Evolutionary conservation across 306 rosid species (phyloP), one percentile per base, ranked within the genome.

Genomic region (Ziziphus jujuba): DNA sequence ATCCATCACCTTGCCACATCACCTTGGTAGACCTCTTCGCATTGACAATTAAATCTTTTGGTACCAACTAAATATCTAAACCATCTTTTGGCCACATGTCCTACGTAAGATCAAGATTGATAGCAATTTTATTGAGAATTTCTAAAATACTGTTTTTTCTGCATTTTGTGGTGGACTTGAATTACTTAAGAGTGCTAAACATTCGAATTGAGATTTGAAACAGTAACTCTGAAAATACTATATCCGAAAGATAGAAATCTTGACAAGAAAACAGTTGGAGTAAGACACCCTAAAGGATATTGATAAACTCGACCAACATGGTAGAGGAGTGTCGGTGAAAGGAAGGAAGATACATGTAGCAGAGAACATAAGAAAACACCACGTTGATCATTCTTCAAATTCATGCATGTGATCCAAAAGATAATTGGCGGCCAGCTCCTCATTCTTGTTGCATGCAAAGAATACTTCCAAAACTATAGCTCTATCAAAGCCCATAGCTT

Each of bases 391-490:
- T 59, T 87, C 89, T 33, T 83, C 91, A 58, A 87, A 89, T 56
- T 89, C 96, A 50, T 89, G 80, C 77, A 79, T 77, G 77, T 89
- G 96, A 73, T 89, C 96, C 74, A 87, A 76, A 11, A 89, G 91
- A 69, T 89, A 89, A 80, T 89, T 89, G 55, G 96, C 93, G 3
- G 96, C 96, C 72, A 87, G 75, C 61, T 89, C 89, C 82, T 89
- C 96, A 9, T 89, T 85, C 81, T 85, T 89, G 66, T 89, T 87
- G 85, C 93, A 87, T 3, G 96, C 91, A 66, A 89, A 87, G 87
- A 78, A 89, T 35, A 84, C 96, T 77, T 87, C 91, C 84, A 89
- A 49, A 19, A 89, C 96, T 24, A 81, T 71, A n/a, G 80, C 90
- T 55, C 87, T 84, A 52, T 83, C 89, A 15, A 89, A 89, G 47